Conservation (phyloP, 139 green algal species). For the Auxenochlorella pyrenoidosa region DNA sequence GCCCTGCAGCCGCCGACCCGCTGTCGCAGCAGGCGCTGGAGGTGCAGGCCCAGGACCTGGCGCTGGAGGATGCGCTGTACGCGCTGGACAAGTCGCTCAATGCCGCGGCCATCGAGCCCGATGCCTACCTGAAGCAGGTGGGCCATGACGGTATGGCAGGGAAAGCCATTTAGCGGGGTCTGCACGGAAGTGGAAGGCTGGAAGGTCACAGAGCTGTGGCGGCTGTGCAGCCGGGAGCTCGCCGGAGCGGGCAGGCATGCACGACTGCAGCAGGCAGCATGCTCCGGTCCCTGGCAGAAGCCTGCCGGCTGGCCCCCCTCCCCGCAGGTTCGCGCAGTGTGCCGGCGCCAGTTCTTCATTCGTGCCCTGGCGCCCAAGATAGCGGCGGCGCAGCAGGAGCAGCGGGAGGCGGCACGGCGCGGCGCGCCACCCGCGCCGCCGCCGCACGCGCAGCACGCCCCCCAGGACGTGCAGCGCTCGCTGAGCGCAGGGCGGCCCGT, state of each 20-base stretch:
- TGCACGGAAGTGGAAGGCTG: no score
- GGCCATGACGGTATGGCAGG: no score
- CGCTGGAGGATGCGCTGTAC: constrained; percentile 88
- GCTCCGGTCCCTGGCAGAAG: no score
- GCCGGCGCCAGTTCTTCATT: constrained; percentile 78
- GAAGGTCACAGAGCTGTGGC: no score
- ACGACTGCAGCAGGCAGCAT: no score
- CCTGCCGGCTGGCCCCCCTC: background rate
- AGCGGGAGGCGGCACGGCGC: background rate
- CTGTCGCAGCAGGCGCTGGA: constrained; percentile 79
- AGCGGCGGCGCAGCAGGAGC: constrained; percentile 49
- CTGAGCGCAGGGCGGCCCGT: constrained; percentile 12
- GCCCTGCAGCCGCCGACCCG: constrained; percentile 66
- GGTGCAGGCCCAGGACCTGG: constrained; percentile 81
- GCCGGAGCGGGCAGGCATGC: no score
- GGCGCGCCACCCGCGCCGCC: background rate
- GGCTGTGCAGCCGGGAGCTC: no score
- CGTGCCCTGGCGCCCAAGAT: constrained; percentile 77
- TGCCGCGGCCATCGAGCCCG: constrained; percentile 59
- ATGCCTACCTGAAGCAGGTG: constrained; percentile 83
- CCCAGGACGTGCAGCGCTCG: background rate
- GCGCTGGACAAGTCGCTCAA: constrained; percentile 79
- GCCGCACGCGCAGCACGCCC: background rate
- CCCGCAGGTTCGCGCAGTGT: constrained; percentile 72
- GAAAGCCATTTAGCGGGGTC: no score